phyloP scores from a whole-genome alignment of 2,329 filamentous ascomycete species.

The Sphaceloma murrayae region DNA sequence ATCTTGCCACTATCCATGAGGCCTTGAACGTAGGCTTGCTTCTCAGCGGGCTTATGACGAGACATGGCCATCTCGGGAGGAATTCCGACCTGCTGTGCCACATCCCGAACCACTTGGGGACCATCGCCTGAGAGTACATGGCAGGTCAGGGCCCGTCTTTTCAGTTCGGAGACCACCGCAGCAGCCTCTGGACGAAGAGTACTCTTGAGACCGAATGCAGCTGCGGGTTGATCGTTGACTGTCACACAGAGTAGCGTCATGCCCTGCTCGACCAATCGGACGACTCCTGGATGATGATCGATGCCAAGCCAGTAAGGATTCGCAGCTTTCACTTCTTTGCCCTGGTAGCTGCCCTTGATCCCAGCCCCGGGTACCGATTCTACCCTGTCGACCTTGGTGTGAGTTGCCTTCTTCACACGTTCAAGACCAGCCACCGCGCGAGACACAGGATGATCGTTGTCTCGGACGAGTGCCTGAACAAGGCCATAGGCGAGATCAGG shows the following conservation, averaged over 20 bases:
- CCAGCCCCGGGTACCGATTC: constrained; percentile 35
- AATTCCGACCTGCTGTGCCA: constrained; percentile 38
- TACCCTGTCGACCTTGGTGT: constrained; percentile 22
- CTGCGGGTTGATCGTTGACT: constrained; percentile 35
- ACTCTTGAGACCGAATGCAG: constrained; percentile 44
- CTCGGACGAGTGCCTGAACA: constrained; percentile 16
- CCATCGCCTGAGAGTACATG: constrained; percentile 52
- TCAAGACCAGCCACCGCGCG: constrained; percentile 25
- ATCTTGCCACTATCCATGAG: constrained; percentile 18
- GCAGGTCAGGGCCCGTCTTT: constrained; percentile 38
- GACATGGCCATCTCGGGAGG: constrained; percentile 33
- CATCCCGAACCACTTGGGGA: constrained; percentile 37
- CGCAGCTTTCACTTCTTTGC: too few species aligned
- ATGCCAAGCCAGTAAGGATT: too few species aligned
- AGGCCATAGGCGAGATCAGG: constrained; percentile 1
- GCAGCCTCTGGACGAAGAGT: constrained; percentile 42
- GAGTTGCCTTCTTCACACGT: not conserved
- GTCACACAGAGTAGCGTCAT: constrained; percentile 50
- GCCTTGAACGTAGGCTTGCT: constrained; percentile 42
- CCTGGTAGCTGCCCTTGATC: too few species aligned
- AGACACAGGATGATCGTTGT: constrained; percentile 25
- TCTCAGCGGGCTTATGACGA: constrained; percentile 44
- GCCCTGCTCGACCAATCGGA: constrained; percentile 32
- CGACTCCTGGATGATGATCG: constrained; percentile 27
- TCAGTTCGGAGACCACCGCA: constrained; percentile 43